A percentile compares a stretch with the other conserved stretches of the same genome.
Conservation (phyloP, 106 monocot species). For the Amphibolis antarctica region DNA sequence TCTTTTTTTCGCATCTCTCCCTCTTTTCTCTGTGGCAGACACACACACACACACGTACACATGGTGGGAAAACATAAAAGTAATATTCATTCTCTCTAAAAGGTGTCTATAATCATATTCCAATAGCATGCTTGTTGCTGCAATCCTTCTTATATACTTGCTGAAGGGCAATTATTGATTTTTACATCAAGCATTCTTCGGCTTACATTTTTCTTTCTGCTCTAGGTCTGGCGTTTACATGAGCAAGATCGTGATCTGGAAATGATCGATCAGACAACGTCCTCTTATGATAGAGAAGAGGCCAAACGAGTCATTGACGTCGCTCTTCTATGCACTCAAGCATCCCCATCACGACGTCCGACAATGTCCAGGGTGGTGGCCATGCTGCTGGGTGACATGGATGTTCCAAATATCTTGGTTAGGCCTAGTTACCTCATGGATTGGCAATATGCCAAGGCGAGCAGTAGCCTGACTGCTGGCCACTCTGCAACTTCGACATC, state of each 20-base stretch:
- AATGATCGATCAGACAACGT: constrained; percentile 8
- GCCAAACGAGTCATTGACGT: constrained; percentile 25
- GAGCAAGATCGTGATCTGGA: constrained; percentile 12
- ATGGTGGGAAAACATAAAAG: too few species aligned
- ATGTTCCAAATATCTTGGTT: constrained; percentile 31
- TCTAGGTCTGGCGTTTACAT: constrained; percentile 14
- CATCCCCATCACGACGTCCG: constrained; percentile 51
- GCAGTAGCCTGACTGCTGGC: constrained; percentile 12
- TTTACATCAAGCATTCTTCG: not conserved
- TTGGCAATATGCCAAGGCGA: constrained; percentile 50
- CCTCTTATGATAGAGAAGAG: constrained; percentile 6
- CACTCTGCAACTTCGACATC: not conserved
- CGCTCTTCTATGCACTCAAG: constrained; percentile 72
- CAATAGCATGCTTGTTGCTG: too few species aligned
- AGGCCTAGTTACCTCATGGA: constrained; percentile 71
- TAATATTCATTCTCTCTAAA: too few species aligned
- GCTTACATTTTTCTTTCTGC: not conserved
- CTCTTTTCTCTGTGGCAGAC: not conserved
- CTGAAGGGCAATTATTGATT: not conserved
- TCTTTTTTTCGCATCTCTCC: not conserved
- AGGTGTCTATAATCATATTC: too few species aligned
- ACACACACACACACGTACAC: constrained; percentile 1
- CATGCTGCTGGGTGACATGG: constrained; percentile 62
- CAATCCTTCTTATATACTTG: too few species aligned
- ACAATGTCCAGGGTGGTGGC: constrained; percentile 76